phyloP scores from a whole-genome alignment of 2,329 filamentous ascomycete species.

The Clonostachys chloroleuca region DNA sequence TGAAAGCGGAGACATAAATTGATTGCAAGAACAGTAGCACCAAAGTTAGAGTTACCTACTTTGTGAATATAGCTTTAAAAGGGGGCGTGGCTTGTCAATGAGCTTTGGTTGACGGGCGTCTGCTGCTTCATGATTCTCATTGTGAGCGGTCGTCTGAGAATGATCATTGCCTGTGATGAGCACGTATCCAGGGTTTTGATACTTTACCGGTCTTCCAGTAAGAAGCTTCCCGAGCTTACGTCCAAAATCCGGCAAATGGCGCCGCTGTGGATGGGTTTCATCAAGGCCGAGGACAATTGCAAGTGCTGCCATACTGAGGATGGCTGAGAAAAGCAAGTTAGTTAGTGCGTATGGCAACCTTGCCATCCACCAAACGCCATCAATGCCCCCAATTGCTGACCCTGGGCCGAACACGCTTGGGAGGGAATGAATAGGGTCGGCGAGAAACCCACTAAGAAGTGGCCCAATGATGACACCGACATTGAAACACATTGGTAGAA shows the following conservation, averaged over 20 bases:
- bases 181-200: too few relatives aligned
- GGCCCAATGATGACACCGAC: too few relatives aligned
- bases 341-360: slow-evolving; percentile 13
- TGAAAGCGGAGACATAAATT: slow-evolving; percentile 6
- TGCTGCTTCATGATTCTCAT: too few relatives aligned
- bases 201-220: too few relatives aligned
- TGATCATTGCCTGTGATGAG: too few relatives aligned
- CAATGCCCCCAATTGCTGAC: slow-evolving; percentile 6
- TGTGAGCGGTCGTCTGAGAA: too few relatives aligned
- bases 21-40: too few relatives aligned
- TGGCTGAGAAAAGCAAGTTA: slow-evolving; percentile 8
- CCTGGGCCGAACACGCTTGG: slow-evolving; percentile 9
- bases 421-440: slow-evolving; percentile 9
- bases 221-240: not conserved
- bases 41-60: too few relatives aligned
- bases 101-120: too few relatives aligned
- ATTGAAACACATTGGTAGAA: too few relatives aligned
- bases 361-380: slow-evolving; percentile 11
- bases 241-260: slow-evolving; percentile 5
- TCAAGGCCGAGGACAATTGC: slow-evolving; percentile 11
- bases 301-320: slow-evolving; percentile 8
- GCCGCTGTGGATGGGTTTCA: slow-evolving; percentile 8
- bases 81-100: too few relatives aligned
- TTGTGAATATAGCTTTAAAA: too few relatives aligned
- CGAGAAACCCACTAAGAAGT: slow-evolving; percentile 13